Evolutionary conservation across 768 basidiomycete genomes (phyloP).

Genomic region (Botryobasidium botryosum): DNA sequence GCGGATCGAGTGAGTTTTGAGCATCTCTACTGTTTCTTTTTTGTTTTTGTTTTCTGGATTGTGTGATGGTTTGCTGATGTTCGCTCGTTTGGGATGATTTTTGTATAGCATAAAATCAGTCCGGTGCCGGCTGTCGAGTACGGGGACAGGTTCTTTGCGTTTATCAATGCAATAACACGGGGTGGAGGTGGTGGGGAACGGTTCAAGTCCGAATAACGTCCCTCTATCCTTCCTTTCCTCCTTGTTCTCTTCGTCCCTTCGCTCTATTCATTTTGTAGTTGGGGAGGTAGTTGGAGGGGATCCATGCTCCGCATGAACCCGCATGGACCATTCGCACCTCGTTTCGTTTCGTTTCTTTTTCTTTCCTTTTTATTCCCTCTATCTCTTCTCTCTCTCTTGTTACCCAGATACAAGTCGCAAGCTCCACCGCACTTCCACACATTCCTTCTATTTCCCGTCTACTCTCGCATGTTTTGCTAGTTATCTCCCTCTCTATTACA

Average conservation of each 20-base stretch:
- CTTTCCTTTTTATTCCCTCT: neutral
- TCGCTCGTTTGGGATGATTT: neutral
- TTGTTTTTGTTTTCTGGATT: neutral
- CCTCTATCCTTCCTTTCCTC: neutral
- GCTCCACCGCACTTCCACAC: too few species aligned
- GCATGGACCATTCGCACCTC: neutral
- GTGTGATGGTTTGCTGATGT: slow-evolving; percentile 7
- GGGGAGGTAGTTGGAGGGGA: neutral
- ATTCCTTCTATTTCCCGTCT: too few species aligned
- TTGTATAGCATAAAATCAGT: slow-evolving; percentile 77
- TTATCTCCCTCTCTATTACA: too few species aligned
- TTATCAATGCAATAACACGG: slow-evolving; percentile 74
- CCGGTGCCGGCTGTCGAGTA: slow-evolving; percentile 82
- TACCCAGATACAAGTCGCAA: neutral
- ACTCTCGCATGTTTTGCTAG: too few species aligned
- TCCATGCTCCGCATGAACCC: neutral
- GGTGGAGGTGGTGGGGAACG: slow-evolving; percentile 49
- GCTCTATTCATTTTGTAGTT: neutral
- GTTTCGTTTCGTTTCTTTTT: neutral
- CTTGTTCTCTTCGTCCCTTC: slow-evolving; percentile 2
- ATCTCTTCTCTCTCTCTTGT: neutral
- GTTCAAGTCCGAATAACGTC: slow-evolving; percentile 23
- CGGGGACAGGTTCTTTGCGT: slow-evolving; percentile 70
- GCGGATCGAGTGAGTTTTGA: slow-evolving; percentile 63
- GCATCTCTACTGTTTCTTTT: neutral